A percentile compares a stretch with the other conserved stretches of the same genome.
phyloP scores from a whole-genome alignment of 805 yeast species.

The Lipomyces sp. region DNA sequence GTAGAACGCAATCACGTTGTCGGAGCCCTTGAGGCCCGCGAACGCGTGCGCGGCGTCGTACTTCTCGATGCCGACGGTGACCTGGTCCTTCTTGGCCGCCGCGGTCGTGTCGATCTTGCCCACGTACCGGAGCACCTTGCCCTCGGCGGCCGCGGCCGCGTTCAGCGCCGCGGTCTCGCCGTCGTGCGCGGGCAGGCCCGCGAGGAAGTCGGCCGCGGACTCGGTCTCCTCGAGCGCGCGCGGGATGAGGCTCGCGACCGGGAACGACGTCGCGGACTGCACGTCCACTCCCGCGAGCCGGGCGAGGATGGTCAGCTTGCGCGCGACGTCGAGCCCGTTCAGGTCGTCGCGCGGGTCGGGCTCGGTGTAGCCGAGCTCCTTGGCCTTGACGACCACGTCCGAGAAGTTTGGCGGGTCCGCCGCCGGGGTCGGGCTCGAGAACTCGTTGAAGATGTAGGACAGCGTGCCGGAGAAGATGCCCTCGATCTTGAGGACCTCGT shows the following conservation, averaged over 20 bases:
- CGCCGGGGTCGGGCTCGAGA: constrained; percentile 60
- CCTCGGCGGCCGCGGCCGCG: constrained; percentile 73
- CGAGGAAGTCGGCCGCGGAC: constrained; percentile 50
- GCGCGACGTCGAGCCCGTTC: constrained; percentile 96
- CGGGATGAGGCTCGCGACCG: constrained; percentile 92
- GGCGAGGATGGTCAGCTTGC: constrained; percentile 94
- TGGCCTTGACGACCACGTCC: constrained; percentile 84
- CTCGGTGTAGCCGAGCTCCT: constrained; percentile 91
- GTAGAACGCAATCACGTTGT: constrained; percentile 88
- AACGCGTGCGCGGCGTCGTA: constrained; percentile 90
- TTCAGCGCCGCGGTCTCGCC: constrained; percentile 71
- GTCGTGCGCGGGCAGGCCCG: constrained; percentile 79
- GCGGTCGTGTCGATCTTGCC: constrained; percentile 73
- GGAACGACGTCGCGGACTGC: constrained; percentile 86
- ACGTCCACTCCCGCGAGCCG: constrained; percentile 85
- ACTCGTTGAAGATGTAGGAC: constrained; percentile 92
- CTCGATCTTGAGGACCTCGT: constrained; percentile 83
- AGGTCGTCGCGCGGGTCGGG: constrained; percentile 99
- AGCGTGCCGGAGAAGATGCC: constrained; percentile 96
- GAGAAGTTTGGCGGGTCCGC: constrained; percentile 67
- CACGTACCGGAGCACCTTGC: constrained; percentile 88
- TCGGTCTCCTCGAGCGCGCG: constrained; percentile 69
- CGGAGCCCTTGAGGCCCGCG: constrained; percentile 93
- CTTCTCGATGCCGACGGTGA: constrained; percentile 78
- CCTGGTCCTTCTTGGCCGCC: constrained; percentile 43